Evolutionary conservation across 192 early-diverging fungal genomes (phyloP).

Genomic region (Umbelopsis ramanniana): DNA sequence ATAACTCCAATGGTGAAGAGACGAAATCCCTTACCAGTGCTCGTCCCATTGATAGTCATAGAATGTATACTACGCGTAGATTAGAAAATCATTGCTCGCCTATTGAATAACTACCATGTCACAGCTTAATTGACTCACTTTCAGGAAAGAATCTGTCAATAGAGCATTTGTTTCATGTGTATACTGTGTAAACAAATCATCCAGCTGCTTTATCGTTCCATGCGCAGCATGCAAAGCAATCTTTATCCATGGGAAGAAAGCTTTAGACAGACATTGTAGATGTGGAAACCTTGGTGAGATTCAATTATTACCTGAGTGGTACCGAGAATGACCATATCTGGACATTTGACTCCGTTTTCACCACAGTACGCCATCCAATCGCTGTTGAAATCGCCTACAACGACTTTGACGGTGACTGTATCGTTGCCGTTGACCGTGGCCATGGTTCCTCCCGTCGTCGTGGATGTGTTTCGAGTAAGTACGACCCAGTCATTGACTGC

Average conservation of each 20-base stretch:
- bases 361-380: constrained; percentile 12
- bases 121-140: not conserved
- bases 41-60: constrained; percentile 25
- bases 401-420: constrained; percentile 13
- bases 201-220: constrained; percentile 5
- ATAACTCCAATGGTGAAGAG: not conserved
- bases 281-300: no score
- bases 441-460: constrained; percentile 3
- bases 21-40: constrained; percentile 3
- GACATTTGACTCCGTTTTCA: constrained; percentile 4
- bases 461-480: constrained; percentile 15
- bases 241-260: no score
- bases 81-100: not conserved
- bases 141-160: constrained; percentile 12
- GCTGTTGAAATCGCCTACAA: constrained; percentile 7
- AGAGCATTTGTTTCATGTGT: constrained; percentile 3
- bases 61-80: constrained; percentile 5
- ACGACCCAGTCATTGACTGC: constrained; percentile 15
- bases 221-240: constrained; percentile 19
- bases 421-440: constrained; percentile 7
- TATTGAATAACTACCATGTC: not conserved
- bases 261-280: no score
- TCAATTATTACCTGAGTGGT: constrained; percentile 19
- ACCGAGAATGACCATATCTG: constrained; percentile 25
- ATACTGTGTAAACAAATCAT: constrained; percentile 20